Base-by-base conservation (phyloP, 257 asterid species). In the Solanum arcanum region DNA sequence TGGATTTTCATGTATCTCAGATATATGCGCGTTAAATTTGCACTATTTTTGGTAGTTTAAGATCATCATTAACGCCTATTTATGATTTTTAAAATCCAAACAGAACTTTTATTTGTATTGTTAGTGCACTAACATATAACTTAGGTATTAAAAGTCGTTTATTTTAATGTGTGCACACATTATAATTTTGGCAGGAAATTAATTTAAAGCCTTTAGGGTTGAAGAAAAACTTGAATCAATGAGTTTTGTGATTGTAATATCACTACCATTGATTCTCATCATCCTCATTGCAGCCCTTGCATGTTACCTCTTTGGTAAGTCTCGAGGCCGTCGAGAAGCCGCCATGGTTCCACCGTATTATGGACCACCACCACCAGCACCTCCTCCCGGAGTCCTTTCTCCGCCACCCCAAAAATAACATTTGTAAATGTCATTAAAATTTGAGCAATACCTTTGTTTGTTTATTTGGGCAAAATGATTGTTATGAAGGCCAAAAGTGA, bases 231-330 rank as follows among this genome's bases (percentile, higher is more conserved):
- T 78, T 44, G 64, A 78, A 78, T 78, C 84, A 27, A 95, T 94
- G 97, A 94, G 90, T 33, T 93, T 87, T 73, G 90, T 92, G 77
- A 33, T 95, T 29, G 92, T 90, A 80, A 86, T 95, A 44, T 95
- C 98, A 12, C 41, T 93, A 29, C 98, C 98, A 18, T 31, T 92
- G 35, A 93, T 95, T 84, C 83, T 95, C 56, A 77, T 94, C 68
- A 68, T 93, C 69, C 73, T 93, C 83, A 92, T 95, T 11, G 41
- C 88, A 0, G 93, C 94, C 41, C 80, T 94, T 44, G 95, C 92
- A 47, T 93, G 95, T 87, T 95, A 90, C 90, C 86, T 94, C 14
- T 1, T 92, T 25, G 98, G 98, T 29, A 92, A 91, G 86, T 83
- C 92, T 12, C 90, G 93, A 11, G 93, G 93, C 9, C 85, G 91